A percentile compares a stretch with the other conserved stretches of the same genome.
Evolutionary conservation across 805 yeast species (phyloP).

Genomic region (Saturnispora halmiae): DNA sequence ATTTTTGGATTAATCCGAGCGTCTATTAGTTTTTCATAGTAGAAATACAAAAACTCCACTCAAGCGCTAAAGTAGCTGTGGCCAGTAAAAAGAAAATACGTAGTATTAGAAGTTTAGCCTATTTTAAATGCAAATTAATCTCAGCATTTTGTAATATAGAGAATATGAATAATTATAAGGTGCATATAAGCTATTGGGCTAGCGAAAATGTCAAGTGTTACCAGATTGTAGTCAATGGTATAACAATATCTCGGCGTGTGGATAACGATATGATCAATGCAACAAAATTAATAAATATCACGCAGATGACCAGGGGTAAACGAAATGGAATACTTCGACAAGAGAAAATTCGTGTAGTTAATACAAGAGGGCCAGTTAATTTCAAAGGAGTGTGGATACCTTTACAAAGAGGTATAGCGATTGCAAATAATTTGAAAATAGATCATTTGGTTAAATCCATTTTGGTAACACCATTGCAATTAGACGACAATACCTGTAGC

Average conservation of each 20-base stretch:
- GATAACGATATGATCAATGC: conserved; percentile 66
- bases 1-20: too few relatives aligned
- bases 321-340: conserved; percentile 60
- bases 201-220: conserved; percentile 60
- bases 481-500: too few relatives aligned
- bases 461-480: too few relatives aligned
- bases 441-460: too few relatives aligned
- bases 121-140: neutral
- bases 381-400: conserved; percentile 68
- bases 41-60: too few relatives aligned
- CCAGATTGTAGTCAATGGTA: conserved; percentile 60
- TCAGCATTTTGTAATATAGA: too few relatives aligned
- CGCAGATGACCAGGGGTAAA: conserved; percentile 62
- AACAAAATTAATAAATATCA: conserved; percentile 55
- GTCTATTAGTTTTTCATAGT: too few relatives aligned
- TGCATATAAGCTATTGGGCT: conserved; percentile 36
- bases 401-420: too few relatives aligned
- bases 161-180: neutral
- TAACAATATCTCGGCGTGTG: conserved; percentile 54
- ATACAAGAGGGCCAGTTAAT: conserved; percentile 65
- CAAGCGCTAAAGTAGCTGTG: too few relatives aligned
- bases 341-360: conserved; percentile 56
- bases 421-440: too few relatives aligned
- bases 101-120: too few relatives aligned
- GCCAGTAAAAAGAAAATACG: too few relatives aligned